These are phyloP conservation scores for Zygoascus meyerae DNA, from an alignment of 1,139 yeast species.

Conservation along the genomic window DNA sequence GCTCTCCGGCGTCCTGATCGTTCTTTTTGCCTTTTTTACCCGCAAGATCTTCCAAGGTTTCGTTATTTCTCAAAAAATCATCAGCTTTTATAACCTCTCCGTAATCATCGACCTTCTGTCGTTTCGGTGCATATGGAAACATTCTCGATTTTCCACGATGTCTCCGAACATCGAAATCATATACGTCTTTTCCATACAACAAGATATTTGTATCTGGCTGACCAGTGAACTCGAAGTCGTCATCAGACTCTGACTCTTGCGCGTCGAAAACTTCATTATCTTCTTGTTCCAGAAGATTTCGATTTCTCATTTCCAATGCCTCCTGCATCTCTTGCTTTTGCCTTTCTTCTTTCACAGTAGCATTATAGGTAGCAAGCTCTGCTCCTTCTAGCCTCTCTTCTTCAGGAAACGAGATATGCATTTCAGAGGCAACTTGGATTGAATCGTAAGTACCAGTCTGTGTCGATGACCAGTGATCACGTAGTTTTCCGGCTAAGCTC, in stretches of 20 bases:
- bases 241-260: conserved; percentile 34
- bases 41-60: conserved; percentile 13
- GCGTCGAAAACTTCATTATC: conserved; percentile 33
- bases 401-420: conserved; percentile 20
- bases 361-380: conserved; percentile 31
- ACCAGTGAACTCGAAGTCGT: conserved; percentile 24
- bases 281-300: conserved; percentile 46
- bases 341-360: conserved; percentile 32
- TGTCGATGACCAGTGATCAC: conserved; percentile 48
- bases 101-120: conserved; percentile 72
- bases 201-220: conserved; percentile 31
- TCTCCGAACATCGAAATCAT: conserved; percentile 60
- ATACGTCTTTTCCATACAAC: conserved; percentile 36
- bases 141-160: conserved; percentile 56
- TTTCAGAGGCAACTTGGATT: conserved; percentile 21
- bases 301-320: conserved; percentile 52
- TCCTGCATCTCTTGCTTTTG: conserved; percentile 46
- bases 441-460: conserved; percentile 12
- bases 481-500: conserved; percentile 44
- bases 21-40: conserved; percentile 12
- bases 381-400: conserved; percentile 34
- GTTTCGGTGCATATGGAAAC: conserved; percentile 65
- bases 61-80: conserved; percentile 45
- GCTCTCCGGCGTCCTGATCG: conserved; percentile 5
- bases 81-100: conserved; percentile 65